These are phyloP conservation scores for Cylindrotheca fusiformis DNA, from an alignment of 108 stramenopile genomes.

Conservation along the genomic window DNA sequence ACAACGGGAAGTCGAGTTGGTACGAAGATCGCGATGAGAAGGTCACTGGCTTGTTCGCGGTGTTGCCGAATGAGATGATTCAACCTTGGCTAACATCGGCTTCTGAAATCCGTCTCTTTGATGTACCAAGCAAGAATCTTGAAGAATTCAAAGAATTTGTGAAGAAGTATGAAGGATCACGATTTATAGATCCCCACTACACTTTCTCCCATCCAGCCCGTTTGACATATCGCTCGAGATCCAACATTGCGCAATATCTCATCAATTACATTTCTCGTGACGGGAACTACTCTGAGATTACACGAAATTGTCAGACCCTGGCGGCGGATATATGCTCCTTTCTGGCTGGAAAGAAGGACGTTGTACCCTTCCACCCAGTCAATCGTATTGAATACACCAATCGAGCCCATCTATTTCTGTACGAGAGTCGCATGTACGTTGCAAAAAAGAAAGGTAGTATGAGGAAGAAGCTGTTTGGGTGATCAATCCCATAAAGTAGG, in stretches of 20 bases:
- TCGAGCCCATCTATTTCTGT: slow-evolving; percentile 55
- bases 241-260: slow-evolving; percentile 55
- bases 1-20: slow-evolving; percentile 58
- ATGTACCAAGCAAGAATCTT: slow-evolving; percentile 46
- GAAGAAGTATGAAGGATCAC: slow-evolving; percentile 35
- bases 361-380: slow-evolving; percentile 62
- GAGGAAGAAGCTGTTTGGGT: slow-evolving; percentile 21
- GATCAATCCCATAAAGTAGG: slow-evolving; percentile 1
- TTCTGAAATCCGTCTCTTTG: slow-evolving; percentile 59
- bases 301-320: slow-evolving; percentile 69
- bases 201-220: slow-evolving; percentile 56
- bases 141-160: slow-evolving; percentile 53
- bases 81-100: slow-evolving; percentile 47
- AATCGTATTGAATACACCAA: slow-evolving; percentile 54
- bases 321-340: slow-evolving; percentile 67
- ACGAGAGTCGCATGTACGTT: slow-evolving; percentile 48
- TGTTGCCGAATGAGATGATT: slow-evolving; percentile 57
- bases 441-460: slow-evolving; percentile 13
- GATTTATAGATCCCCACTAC: slow-evolving; percentile 51
- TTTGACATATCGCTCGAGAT: slow-evolving; percentile 45
- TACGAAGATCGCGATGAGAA: slow-evolving; percentile 46
- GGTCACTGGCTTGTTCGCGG: slow-evolving; percentile 31
- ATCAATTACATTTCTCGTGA: slow-evolving; percentile 65
- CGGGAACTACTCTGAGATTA: slow-evolving; percentile 51
- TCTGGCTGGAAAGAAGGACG: slow-evolving; percentile 57